Percentiles rank a stretch among this genome's conserved stretches.
Evolutionary conservation across 352 stramenopile species (phyloP).

Genomic region (Peronospora belbahrii): DNA sequence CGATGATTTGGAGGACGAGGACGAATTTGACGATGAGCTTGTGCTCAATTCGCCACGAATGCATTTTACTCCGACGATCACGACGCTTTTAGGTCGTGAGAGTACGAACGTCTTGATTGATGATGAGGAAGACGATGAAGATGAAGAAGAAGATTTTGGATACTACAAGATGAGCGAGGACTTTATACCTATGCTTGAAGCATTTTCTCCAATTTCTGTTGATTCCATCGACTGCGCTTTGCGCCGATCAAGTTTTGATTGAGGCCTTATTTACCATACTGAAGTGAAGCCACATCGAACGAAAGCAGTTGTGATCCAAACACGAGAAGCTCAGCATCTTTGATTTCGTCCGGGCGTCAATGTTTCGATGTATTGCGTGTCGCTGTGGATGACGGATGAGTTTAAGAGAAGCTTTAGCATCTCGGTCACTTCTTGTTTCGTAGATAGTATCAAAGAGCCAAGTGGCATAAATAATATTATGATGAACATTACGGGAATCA

Average conservation of each 20-base stretch:
- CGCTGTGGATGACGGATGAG: slow-evolving; percentile 13
- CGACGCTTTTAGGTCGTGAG: slow-evolving; percentile 35
- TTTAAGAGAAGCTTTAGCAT: slow-evolving; percentile 6
- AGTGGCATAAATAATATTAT: slow-evolving; percentile 26
- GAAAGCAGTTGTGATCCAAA: slow-evolving; percentile 1
- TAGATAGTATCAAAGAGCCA: slow-evolving; percentile 24
- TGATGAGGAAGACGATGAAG: slow-evolving; percentile 51
- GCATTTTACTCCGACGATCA: slow-evolving; percentile 35
- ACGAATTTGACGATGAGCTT: slow-evolving; percentile 26
- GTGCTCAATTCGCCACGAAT: slow-evolving; percentile 35
- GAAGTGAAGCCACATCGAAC: slow-evolving; percentile 4
- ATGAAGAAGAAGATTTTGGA: slow-evolving; percentile 29
- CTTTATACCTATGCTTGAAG: slow-evolving; percentile 51
- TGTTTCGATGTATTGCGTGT: slow-evolving; percentile 29
- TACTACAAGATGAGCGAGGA: slow-evolving; percentile 33
- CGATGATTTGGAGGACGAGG: slow-evolving; percentile 25
- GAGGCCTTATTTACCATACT: slow-evolving; percentile 24
- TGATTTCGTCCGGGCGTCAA: slow-evolving; percentile 15
- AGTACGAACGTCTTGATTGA: slow-evolving; percentile 55
- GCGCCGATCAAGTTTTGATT: slow-evolving; percentile 28
- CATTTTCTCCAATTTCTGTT: slow-evolving; percentile 26
- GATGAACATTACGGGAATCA: slow-evolving; percentile 2
- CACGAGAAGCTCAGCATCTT: slow-evolving; percentile 7
- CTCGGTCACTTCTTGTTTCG: slow-evolving; percentile 18
- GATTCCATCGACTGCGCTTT: slow-evolving; percentile 41